Base-by-base conservation (phyloP, 257 asterid species). In the Przewalskia tangutica region DNA sequence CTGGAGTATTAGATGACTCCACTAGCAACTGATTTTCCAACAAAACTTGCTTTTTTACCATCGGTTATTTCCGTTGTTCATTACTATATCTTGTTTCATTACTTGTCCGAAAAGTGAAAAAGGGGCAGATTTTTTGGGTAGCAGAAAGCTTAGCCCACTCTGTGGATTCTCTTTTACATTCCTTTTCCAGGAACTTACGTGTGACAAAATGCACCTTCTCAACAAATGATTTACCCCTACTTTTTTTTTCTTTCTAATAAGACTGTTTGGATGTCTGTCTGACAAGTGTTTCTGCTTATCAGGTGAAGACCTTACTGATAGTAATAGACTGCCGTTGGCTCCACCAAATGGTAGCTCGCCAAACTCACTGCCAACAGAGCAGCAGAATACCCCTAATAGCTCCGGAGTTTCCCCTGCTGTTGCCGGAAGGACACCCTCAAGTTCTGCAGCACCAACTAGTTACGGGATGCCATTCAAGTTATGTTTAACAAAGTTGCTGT, bases 321-420 rank as follows among this genome's bases (percentile, higher is more conserved):
- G 86, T 20, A 85, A 84, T 62, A 71, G 85, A 71, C 80, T 82
- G 81, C 92, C 92, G 8, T 79, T 84, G 76, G 84, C 87, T 84
- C 88, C 92, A 83, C 82, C 90, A 46, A 87, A 77, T 75, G 87
- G 89, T 81, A 87, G 83, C 88, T 91, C 93, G 38, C 85, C 94
- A 17, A 90, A 86, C 80, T 83, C 95, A 75, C 85, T 92, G 87
- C 97, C 98, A 38, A 80, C 96, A 81, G 90, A 86, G 84, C 95
- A 92, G 89, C 97, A 91, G 81, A 90, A 87, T 56, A 79, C 88
- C 7, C 90, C 97, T 9, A 90, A 86, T 40, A 82, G 88, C 68
- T 92, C 81, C 60, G 95, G 91, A 81, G 89, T 89, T 82, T 79
- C 94, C 58, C 97, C 98, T 59, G 97, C 97, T 71, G 77, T 89